Percentiles rank a stretch among this genome's conserved stretches.
phyloP scores from a whole-genome alignment of 441 rosid genomes.

The Croton setiger region DNA sequence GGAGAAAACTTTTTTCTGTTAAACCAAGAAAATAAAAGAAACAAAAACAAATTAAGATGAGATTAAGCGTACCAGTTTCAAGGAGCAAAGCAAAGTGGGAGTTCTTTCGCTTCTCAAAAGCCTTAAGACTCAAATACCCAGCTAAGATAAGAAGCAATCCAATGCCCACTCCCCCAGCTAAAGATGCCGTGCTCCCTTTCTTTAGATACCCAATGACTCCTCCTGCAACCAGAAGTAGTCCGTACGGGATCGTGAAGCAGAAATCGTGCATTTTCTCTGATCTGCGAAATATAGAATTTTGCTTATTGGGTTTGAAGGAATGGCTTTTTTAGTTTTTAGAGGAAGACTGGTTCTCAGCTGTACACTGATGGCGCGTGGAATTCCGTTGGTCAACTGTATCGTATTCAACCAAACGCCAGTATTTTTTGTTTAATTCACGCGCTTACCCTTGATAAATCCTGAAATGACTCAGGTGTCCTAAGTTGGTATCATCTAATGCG shows the following conservation, averaged over 20 bases:
- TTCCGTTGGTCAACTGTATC: slow-evolving; percentile 20
- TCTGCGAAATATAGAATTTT: not conserved
- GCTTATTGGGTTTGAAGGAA: not conserved
- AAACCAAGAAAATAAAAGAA: not conserved
- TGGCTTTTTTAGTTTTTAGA: too few species aligned
- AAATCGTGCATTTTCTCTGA: slow-evolving; percentile 72
- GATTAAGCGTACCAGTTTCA: slow-evolving; percentile 53
- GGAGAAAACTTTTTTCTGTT: not conserved
- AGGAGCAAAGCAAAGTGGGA: slow-evolving; percentile 57
- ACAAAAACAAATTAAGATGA: not conserved
- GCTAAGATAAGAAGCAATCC: slow-evolving; percentile 76
- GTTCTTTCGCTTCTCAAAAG: slow-evolving; percentile 66
- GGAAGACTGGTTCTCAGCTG: not conserved
- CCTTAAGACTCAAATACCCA: slow-evolving; percentile 80
- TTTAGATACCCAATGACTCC: slow-evolving; percentile 70
- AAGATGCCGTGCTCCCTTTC: slow-evolving; percentile 75
- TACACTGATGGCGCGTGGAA: slow-evolving; percentile 12
- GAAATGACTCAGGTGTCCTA: not conserved
- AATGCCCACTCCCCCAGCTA: slow-evolving; percentile 77
- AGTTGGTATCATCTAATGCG: too few species aligned
- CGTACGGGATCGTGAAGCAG: slow-evolving; percentile 97
- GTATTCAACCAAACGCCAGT: not conserved
- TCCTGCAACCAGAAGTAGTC: slow-evolving; percentile 72
- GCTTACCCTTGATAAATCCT: not conserved
- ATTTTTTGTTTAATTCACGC: not conserved